Evolutionary conservation across 257 asterid species (phyloP).

Genomic region (Penstemon barbatus): DNA sequence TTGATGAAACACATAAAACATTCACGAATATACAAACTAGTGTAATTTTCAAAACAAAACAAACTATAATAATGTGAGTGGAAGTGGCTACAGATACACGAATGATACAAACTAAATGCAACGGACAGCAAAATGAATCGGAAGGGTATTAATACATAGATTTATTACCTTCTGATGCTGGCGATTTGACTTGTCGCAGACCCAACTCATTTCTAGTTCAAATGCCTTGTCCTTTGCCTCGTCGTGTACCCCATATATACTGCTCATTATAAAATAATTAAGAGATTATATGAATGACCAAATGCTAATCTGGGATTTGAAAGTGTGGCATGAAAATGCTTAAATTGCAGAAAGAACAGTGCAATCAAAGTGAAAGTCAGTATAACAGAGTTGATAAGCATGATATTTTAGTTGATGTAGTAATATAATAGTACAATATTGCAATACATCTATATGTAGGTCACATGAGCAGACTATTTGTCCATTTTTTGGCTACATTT

Average conservation of each 20-base stretch:
- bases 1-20: too few relatives aligned
- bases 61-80: too few relatives aligned
- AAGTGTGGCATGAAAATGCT: background rate
- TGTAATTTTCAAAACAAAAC: too few relatives aligned
- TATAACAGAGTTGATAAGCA: background rate
- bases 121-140: background rate
- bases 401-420: background rate
- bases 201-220: slow-evolving; percentile 97
- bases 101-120: too few relatives aligned
- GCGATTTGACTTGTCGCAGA: slow-evolving; percentile 90
- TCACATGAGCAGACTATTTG: background rate
- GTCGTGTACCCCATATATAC: slow-evolving; percentile 92
- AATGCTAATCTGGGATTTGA: background rate
- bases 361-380: background rate
- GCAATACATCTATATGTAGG: background rate
- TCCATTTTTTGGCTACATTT: background rate
- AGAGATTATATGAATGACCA: background rate
- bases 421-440: background rate
- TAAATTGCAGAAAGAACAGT: too few relatives aligned
- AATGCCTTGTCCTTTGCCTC: slow-evolving; percentile 99
- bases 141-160: background rate
- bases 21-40: too few relatives aligned
- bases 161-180: slow-evolving; percentile 86
- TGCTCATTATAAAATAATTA: slow-evolving; percentile 32
- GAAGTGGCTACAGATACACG: too few relatives aligned